Base-by-base conservation (phyloP, 164 flowering plant species). In the Stephania japonica region DNA sequence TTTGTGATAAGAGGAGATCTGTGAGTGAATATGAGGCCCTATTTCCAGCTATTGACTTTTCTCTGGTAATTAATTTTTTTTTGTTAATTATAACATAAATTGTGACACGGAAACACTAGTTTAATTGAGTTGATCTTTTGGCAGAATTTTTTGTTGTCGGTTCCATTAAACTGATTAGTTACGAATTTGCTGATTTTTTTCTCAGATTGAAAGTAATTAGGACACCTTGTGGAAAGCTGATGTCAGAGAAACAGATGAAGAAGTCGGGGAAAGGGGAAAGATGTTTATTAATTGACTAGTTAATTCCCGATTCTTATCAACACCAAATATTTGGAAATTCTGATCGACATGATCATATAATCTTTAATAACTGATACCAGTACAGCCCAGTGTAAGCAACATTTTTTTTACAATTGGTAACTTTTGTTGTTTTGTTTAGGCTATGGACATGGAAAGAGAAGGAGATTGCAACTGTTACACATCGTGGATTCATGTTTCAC, bases 21-120 rank as follows among this genome's bases (percentile, higher is more conserved):
- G 73, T 89, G 47, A 81, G 73, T 13, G 94, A 93, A 71, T 95
- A 90, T 77, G 81, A 70, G n/a, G 72, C 80, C 72, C 83, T 90
- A 56, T 95, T 95, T 76, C 99, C 99, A 59, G 96, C 96, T 75
- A 81, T 95, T 81, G 92, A 95, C 83, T 95, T 95, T 80, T 93
- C 98, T 32, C 80, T 84, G 93, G 99, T 75, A 85, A 84, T 91
- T 83, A n/a, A n/a, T n/a, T n/a, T n/a, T n/a, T n/a, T n/a, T n/a
- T n/a, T n/a, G n/a, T n/a, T n/a, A n/a, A n/a, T n/a, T n/a, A n/a
- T n/a, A n/a, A 12, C 10, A 10, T 43, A 43, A 44, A 44, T 13
- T 44, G 49, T 7, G 49, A 44, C 49, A 44, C 5, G 12, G 5
- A 44, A 7, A n/a, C 49, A 4, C 12, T 9, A 44, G 12, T 44